These are phyloP conservation scores for Lachnellula willkommii DNA, from an alignment of 2,329 filamentous ascomycete species.

Conservation along the genomic window DNA sequence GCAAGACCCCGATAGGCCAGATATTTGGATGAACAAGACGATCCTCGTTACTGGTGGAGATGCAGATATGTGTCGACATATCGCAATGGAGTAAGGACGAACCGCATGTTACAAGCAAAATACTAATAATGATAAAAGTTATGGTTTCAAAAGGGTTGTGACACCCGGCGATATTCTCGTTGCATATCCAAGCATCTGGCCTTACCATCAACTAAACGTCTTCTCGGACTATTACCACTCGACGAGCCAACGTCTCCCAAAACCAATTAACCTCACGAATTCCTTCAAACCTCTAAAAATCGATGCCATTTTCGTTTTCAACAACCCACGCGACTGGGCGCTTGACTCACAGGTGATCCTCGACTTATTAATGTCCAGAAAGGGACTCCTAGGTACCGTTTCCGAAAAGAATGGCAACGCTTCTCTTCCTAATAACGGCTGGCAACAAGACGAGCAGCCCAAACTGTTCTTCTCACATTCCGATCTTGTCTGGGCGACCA, in stretches of 20 bases:
- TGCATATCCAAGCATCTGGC: conserved; percentile 70
- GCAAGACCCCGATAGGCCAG: conserved; percentile 12
- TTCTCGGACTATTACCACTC: conserved; percentile 56
- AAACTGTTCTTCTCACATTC: conserved; percentile 54
- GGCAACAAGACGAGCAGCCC: conserved; percentile 76
- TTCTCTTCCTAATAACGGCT: conserved; percentile 66
- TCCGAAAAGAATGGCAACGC: conserved; percentile 64
- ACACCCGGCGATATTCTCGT: conserved; percentile 79
- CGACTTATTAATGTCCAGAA: conserved; percentile 72
- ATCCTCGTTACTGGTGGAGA: conserved; percentile 65
- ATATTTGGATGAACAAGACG: conserved; percentile 58
- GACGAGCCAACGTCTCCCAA: conserved; percentile 54
- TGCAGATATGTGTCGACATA: conserved; percentile 38
- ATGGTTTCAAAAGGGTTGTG: conserved; percentile 77
- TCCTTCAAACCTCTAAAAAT: conserved; percentile 59
- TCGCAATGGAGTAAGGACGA: conserved; percentile 53
- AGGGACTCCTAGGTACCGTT: conserved; percentile 77
- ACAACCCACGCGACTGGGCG: conserved; percentile 94
- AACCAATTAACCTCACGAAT: conserved; percentile 37
- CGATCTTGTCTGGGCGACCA: conserved; percentile 74
- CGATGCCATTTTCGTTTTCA: conserved; percentile 87
- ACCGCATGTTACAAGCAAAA: neutral
- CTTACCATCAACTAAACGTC: conserved; percentile 60
- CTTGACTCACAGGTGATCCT: conserved; percentile 79
- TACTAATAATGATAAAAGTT: conserved; percentile 33